These are phyloP conservation scores for Perilla frutescens DNA, from an alignment of 257 asterid species.

Conservation along the genomic window DNA sequence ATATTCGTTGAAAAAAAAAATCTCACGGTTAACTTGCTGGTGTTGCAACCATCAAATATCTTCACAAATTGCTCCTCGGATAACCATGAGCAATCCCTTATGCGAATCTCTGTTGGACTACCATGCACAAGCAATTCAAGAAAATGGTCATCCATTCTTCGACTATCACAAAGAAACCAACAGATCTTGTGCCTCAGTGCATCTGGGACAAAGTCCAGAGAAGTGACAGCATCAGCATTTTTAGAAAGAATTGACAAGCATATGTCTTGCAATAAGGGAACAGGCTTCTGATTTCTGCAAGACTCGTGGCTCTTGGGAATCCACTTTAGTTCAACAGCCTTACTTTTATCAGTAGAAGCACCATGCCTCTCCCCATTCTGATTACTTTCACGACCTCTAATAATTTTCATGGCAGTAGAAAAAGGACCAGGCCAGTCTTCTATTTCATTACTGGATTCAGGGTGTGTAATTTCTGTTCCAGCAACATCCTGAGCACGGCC, in stretches of 20 bases:
- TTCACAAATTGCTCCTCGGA: constrained; percentile 67
- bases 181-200: constrained; percentile 72
- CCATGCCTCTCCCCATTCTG: constrained; percentile 37
- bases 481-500: constrained; percentile 43
- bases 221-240: constrained; percentile 80
- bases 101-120: constrained; percentile 79
- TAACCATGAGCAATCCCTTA: constrained; percentile 91
- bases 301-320: constrained; percentile 52
- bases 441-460: constrained; percentile 35
- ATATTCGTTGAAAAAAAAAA: constrained; percentile 17
- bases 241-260: constrained; percentile 71
- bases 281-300: constrained; percentile 45
- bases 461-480: constrained; percentile 43
- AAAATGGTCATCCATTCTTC: constrained; percentile 69
- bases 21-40: constrained; percentile 68
- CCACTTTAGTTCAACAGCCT: constrained; percentile 60
- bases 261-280: constrained; percentile 69
- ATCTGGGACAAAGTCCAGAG: constrained; percentile 87
- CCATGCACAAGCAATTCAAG: constrained; percentile 68
- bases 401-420: constrained; percentile 88
- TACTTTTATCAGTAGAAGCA: constrained; percentile 41
- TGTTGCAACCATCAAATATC: constrained; percentile 57
- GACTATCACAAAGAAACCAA: constrained; percentile 69
- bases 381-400: constrained; percentile 61
- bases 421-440: constrained; percentile 99